These are phyloP conservation scores for Trichoderma brevicompactum DNA, from an alignment of 2,329 filamentous ascomycete species.

Conservation along the genomic window DNA sequence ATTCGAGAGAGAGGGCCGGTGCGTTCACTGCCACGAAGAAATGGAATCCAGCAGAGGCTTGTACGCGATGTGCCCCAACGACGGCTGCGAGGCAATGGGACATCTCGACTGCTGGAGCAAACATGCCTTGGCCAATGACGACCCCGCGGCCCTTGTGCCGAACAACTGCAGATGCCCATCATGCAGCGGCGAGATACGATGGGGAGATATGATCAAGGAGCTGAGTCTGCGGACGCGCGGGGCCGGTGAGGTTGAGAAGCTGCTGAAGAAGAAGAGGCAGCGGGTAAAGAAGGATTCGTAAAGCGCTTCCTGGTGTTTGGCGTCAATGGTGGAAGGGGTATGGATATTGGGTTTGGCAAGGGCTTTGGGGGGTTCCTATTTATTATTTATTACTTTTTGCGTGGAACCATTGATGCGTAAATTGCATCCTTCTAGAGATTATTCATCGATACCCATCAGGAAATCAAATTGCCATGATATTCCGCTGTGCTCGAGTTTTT, in stretches of 20 bases:
- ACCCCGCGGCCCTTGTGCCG: constrained; percentile 62
- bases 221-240: constrained; percentile 75
- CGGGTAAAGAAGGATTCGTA: constrained; percentile 35
- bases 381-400: no score
- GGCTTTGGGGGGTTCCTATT: no score
- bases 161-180: constrained; percentile 70
- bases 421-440: no score
- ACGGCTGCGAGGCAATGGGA: constrained; percentile 59
- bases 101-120: constrained; percentile 65
- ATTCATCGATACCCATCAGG: no score
- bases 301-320: neutral
- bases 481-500: no score
- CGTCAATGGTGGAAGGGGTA: no score
- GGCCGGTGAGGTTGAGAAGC: constrained; percentile 67
- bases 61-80: constrained; percentile 60
- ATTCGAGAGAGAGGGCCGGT: constrained; percentile 61
- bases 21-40: constrained; percentile 55
- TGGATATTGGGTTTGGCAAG: no score
- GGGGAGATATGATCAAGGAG: constrained; percentile 82
- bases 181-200: constrained; percentile 66
- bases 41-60: constrained; percentile 56
- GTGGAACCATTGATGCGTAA: no score
- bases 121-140: constrained; percentile 51
- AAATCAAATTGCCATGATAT: no score
- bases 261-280: constrained; percentile 62